A percentile compares a stretch with the other conserved stretches of the same genome.
Conservation (phyloP, 2,329 filamentous ascomycete species). For the Fusarium nematophilum region DNA sequence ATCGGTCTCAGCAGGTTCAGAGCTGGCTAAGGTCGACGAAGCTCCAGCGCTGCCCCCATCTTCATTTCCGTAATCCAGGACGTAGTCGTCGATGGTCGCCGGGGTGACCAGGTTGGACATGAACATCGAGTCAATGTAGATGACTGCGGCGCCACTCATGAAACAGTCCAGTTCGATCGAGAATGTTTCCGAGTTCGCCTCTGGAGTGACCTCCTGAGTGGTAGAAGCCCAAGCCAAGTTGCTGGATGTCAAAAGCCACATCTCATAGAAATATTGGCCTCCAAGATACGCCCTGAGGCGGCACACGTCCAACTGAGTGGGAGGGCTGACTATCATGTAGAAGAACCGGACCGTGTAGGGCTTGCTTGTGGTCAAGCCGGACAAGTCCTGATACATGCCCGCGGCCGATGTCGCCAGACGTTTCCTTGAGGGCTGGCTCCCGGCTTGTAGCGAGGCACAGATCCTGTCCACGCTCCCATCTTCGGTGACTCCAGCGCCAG, state of each 20-base stretch:
- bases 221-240: slow-evolving; percentile 11
- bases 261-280: not conserved
- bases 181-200: not conserved
- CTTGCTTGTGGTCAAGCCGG: slow-evolving; percentile 7
- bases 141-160: not conserved
- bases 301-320: slow-evolving; percentile 8
- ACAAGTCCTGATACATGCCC: slow-evolving; percentile 15
- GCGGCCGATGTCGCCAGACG: slow-evolving; percentile 4
- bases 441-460: not conserved
- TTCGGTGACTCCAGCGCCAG: slow-evolving; percentile 5
- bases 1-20: not conserved
- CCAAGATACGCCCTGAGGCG: slow-evolving; percentile 26
- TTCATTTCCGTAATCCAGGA: slow-evolving; percentile 27
- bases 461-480: slow-evolving; percentile 13
- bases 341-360: slow-evolving; percentile 38
- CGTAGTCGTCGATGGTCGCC: slow-evolving; percentile 23
- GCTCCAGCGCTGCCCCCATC: not conserved
- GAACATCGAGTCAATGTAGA: slow-evolving; percentile 35
- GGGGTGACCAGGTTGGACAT: slow-evolving; percentile 36
- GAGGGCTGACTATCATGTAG: slow-evolving; percentile 14
- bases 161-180: slow-evolving; percentile 21
- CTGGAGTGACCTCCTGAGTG: not conserved
- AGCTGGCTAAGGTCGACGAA: not conserved
- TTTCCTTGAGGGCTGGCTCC: slow-evolving; percentile 2
- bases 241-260: not conserved